phyloP scores from a whole-genome alignment of 495 filamentous ascomycete genomes.

The Penicillium lividum region DNA sequence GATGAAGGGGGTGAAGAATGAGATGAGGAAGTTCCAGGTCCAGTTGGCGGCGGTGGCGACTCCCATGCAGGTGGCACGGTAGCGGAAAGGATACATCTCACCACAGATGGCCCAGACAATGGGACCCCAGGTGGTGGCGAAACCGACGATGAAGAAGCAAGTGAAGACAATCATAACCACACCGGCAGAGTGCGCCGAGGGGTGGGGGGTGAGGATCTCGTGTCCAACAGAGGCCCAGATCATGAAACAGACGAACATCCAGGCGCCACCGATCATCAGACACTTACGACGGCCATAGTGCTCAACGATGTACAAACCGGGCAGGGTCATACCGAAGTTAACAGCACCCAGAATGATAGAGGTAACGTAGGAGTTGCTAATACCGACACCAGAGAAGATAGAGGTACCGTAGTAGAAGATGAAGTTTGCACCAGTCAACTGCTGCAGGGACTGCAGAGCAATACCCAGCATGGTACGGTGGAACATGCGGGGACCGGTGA shows the following conservation, averaged over 20 bases:
- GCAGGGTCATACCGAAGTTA: conserved; percentile 72
- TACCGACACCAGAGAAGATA: conserved; percentile 68
- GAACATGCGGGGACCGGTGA: conserved; percentile 71
- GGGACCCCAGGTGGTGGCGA: conserved; percentile 76
- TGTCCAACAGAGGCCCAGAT: conserved; percentile 73
- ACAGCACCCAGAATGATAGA: conserved; percentile 74
- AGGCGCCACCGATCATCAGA: conserved; percentile 65
- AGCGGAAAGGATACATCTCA: conserved; percentile 79
- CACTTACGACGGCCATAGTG: conserved; percentile 66
- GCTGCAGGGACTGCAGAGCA: conserved; percentile 69
- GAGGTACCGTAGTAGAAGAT: conserved; percentile 81
- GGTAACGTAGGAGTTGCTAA: conserved; percentile 68
- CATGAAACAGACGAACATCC: conserved; percentile 72
- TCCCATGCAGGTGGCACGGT: conserved; percentile 74
- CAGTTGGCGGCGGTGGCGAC: conserved; percentile 81
- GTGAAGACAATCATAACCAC: conserved; percentile 76
- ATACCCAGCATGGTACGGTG: conserved; percentile 72
- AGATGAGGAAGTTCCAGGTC: conserved; percentile 87
- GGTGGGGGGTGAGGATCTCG: conserved; percentile 55
- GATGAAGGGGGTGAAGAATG: conserved; percentile 83
- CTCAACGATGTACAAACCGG: conserved; percentile 73
- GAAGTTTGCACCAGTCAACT: conserved; percentile 75
- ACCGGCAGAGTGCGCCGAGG: conserved; percentile 61
- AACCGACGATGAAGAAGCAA: conserved; percentile 65
- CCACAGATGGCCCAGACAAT: conserved; percentile 79